Base-by-base conservation (phyloP, 2,329 filamentous ascomycete species). In the Phoma sp. region DNA sequence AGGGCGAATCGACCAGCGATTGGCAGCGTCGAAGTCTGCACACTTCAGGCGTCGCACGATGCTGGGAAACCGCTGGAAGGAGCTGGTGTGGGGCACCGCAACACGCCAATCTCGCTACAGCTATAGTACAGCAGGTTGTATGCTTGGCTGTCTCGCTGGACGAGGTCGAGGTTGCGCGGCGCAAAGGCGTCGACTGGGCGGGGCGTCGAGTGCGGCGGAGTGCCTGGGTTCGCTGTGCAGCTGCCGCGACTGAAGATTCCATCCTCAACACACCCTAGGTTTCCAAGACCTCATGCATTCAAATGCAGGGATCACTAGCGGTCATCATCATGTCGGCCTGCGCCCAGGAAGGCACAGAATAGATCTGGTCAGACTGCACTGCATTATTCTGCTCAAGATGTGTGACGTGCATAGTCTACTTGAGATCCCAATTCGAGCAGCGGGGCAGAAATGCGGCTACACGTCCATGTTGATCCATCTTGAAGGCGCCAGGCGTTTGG, bases 21-120 rank as follows among this genome's bases (percentile, higher is more conserved):
- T 55, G 41, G 41, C 11, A 23, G 38, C 32, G 52, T 49, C 22
- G 41, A 42, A 35, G 36, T 22, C 46, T 55, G 52, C 47, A 39
- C 41, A 42, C 46, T 37, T 55, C 46, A 55, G 52, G 46, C 52
- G 52, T 55, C 52, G 52, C 52, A 55, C 52, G 46, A 55, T 47
- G 41, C 46, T 46, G 52, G 52, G 13, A 42, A 55, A 37, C 41
- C 30, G 41, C 41, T 41, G n/a, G 13, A 54, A 37, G 45, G 46
- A 45, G 29, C 36, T 22, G 10, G 37, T 54, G 52, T 47, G 52
- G 52, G 45, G 41, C 29, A 29, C n/a, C 38, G 46, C 41, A 41
- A 41, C 36, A 45, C 36, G 45, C 30, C 45, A 49, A 29, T 22
- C 35, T 39, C 29, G 36, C 7, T 33, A 7, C 10, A 18, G 18